These are phyloP conservation scores for Amanita rubescens DNA, from an alignment of 768 basidiomycete species.

Conservation along the genomic window DNA sequence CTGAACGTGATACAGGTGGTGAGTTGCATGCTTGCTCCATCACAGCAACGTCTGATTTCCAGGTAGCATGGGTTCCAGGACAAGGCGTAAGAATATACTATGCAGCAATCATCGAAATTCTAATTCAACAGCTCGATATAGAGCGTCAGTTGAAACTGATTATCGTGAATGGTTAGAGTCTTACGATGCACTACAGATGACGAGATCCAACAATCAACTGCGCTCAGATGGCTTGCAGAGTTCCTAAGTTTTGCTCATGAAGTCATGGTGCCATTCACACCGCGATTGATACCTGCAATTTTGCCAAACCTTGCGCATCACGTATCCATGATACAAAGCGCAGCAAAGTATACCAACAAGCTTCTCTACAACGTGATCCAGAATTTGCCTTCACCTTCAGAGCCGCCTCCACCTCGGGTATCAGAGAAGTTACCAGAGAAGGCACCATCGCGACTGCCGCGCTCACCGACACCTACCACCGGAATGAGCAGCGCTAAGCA, in stretches of 20 bases:
- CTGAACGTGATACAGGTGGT: conserved; percentile 64
- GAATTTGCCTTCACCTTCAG: conserved; percentile 66
- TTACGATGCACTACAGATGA: conserved; percentile 49
- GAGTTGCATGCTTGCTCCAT: conserved; percentile 11
- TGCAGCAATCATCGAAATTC: conserved; percentile 85
- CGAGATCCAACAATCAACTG: conserved; percentile 90
- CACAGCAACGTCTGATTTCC: conserved; percentile 8
- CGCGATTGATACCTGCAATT: conserved; percentile 86
- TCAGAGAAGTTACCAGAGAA: conserved; percentile 23
- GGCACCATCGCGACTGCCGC: conserved; percentile 26
- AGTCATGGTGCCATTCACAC: conserved; percentile 92
- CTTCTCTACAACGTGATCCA: conserved; percentile 82
- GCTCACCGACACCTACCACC: conserved; percentile 50
- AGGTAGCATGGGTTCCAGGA: conserved; percentile 80
- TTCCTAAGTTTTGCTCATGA: conserved; percentile 84
- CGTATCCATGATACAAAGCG: conserved; percentile 79
- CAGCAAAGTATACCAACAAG: conserved; percentile 82
- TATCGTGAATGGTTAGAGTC: conserved; percentile 1
- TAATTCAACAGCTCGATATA: conserved; percentile 77
- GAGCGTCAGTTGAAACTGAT: conserved; percentile 53
- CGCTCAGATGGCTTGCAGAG: conserved; percentile 89
- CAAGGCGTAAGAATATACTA: conserved; percentile 92
- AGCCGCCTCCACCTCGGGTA: conserved; percentile 27
- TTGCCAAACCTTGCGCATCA: conserved; percentile 94
- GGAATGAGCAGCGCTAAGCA: conserved; percentile 13